Conservation (phyloP, 768 basidiomycete species). For the Glaciozyma antarctica region DNA sequence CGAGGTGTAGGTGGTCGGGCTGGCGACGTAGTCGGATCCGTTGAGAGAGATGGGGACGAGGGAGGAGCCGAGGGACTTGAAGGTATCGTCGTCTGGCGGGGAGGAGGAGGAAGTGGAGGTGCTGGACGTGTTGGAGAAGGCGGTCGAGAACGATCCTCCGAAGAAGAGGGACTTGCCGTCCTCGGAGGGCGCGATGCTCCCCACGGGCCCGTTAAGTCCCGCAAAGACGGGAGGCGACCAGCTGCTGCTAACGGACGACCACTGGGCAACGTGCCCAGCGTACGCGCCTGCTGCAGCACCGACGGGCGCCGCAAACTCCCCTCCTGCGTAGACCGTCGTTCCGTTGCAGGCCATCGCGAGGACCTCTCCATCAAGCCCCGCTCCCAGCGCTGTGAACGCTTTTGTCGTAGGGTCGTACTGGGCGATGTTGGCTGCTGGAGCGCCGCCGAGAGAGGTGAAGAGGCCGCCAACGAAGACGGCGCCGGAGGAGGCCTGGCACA, state of each 20-base stretch:
- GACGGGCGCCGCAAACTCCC: slow-evolving; percentile 33
- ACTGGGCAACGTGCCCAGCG: slow-evolving; percentile 35
- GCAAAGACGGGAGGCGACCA: slow-evolving; percentile 76
- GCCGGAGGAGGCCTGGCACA: slow-evolving; percentile 45
- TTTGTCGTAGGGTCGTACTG: slow-evolving; percentile 54
- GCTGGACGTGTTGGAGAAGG: slow-evolving; percentile 60
- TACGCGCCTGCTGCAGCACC: slow-evolving; percentile 10
- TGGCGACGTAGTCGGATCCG: slow-evolving; percentile 36
- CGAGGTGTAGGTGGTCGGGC: slow-evolving; percentile 29
- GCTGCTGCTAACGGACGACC: slow-evolving; percentile 37
- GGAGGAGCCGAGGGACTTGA: slow-evolving; percentile 57
- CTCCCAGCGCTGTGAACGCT: slow-evolving; percentile 55
- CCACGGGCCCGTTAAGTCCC: slow-evolving; percentile 62
- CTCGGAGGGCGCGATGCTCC: slow-evolving; percentile 64
- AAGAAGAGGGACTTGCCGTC: slow-evolving; percentile 71
- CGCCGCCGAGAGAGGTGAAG: slow-evolving; percentile 62
- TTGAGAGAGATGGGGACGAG: slow-evolving; percentile 38
- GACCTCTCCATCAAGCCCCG: slow-evolving; percentile 57
- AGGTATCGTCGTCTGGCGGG: slow-evolving; percentile 48
- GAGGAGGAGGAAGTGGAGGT: slow-evolving; percentile 77
- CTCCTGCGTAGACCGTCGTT: slow-evolving; percentile 39
- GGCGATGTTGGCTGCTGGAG: slow-evolving; percentile 58
- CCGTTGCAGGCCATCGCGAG: slow-evolving; percentile 24
- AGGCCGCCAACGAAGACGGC: slow-evolving; percentile 61
- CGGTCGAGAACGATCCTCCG: slow-evolving; percentile 64